Conservation (phyloP, 148 eudicot species). For the Arbutus unedo region DNA sequence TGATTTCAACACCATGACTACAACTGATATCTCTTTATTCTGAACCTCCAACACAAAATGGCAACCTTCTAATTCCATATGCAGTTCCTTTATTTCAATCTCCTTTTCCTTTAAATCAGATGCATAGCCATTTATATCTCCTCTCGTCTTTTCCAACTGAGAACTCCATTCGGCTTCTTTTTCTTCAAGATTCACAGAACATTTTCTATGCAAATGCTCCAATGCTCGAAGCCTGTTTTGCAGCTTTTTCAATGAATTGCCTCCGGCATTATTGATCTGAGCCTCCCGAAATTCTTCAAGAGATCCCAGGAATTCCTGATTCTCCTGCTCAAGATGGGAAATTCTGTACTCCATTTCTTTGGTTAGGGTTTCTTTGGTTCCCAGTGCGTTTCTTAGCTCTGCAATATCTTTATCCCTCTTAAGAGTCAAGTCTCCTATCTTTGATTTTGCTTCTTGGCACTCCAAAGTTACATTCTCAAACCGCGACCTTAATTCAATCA, state of each 20-base stretch:
- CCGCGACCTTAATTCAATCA: constrained; percentile 51
- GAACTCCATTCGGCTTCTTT: constrained; percentile 64
- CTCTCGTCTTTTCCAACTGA: constrained; percentile 43
- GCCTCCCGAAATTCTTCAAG: constrained; percentile 59
- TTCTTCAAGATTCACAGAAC: constrained; percentile 45
- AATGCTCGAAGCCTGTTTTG: constrained; percentile 46
- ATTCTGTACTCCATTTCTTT: constrained; percentile 61
- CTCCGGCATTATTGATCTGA: constrained; percentile 49
- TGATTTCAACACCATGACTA: constrained; percentile 51
- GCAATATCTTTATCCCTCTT: constrained; percentile 65
- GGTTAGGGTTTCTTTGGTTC: constrained; percentile 41
- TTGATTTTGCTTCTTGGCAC: constrained; percentile 50
- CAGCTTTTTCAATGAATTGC: constrained; percentile 39
- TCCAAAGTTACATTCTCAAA: constrained; percentile 51
- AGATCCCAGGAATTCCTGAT: constrained; percentile 51
- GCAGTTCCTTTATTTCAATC: constrained; percentile 40
- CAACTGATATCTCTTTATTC: constrained; percentile 45
- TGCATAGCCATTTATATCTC: constrained; percentile 32
- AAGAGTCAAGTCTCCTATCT: constrained; percentile 44
- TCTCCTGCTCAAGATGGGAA: constrained; percentile 61
- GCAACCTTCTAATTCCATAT: constrained; percentile 49
- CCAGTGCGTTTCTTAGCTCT: constrained; percentile 41
- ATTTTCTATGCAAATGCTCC: constrained; percentile 53
- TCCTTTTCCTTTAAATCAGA: constrained; percentile 39
- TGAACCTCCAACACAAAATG: constrained; percentile 47